phyloP scores from a whole-genome alignment of 108 stramenopile genomes.

The Fragilariopsis cylindrus region DNA sequence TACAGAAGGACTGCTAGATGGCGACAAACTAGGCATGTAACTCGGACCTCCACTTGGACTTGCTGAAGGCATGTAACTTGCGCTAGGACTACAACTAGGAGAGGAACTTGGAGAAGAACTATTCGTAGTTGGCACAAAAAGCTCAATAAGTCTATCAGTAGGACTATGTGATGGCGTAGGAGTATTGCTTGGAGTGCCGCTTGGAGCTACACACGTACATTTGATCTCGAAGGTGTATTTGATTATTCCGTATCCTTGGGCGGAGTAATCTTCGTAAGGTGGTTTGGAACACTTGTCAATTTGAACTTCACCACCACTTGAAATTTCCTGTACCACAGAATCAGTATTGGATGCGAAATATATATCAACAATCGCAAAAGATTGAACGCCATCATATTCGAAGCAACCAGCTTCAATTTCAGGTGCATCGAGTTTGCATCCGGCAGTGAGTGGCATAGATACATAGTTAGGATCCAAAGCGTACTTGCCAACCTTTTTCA shows the following conservation, averaged over 20 bases:
- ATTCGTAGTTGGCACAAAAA: too few species aligned
- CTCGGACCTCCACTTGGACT: too few species aligned
- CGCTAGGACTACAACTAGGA: too few species aligned
- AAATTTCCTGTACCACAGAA: not conserved
- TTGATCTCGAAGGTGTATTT: slow-evolving; percentile 1
- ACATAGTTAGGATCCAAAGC: not conserved
- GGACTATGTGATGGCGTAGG: too few species aligned
- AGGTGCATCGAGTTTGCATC: not conserved
- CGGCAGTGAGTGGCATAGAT: slow-evolving; percentile 2
- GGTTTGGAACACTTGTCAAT: slow-evolving; percentile 16
- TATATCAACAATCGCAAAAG: slow-evolving; percentile 1
- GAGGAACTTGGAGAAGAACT: too few species aligned
- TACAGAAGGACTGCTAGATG: too few species aligned
- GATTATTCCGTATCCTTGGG: not conserved
- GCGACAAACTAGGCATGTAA: too few species aligned
- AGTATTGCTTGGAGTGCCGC: too few species aligned
- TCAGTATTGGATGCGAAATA: slow-evolving; percentile 8
- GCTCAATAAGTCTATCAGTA: too few species aligned
- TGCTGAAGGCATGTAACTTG: too few species aligned
- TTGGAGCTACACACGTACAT: not conserved
- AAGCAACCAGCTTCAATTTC: slow-evolving; percentile 4
- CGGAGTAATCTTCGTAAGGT: not conserved
- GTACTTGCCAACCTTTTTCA: slow-evolving; percentile 5
- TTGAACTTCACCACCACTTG: not conserved
- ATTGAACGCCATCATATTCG: slow-evolving; percentile 1